Conservation (phyloP, 805 yeast species). For the Martiniozyma abietophila region DNA sequence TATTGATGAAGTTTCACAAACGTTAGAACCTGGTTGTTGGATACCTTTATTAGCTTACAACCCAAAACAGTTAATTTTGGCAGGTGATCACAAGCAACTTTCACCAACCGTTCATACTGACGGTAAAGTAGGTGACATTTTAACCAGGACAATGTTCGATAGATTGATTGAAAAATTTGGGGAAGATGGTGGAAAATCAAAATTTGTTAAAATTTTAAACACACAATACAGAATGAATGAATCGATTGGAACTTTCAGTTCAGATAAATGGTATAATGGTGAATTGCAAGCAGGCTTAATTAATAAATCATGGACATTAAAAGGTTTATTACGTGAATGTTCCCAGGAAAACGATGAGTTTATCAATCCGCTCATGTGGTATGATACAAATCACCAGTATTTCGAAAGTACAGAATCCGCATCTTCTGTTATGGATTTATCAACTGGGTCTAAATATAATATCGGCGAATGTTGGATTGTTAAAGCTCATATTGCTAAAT, state of each 20-base stretch:
- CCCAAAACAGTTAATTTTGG: constrained; percentile 56
- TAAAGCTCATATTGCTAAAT: constrained; percentile 40
- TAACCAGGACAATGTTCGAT: constrained; percentile 74
- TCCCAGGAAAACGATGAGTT: neutral
- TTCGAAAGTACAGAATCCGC: constrained; percentile 45
- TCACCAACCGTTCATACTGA: constrained; percentile 73
- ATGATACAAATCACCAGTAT: constrained; percentile 84
- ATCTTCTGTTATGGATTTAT: too few relatives aligned
- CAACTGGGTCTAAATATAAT: constrained; percentile 52
- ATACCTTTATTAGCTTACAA: constrained; percentile 73
- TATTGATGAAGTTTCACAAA: constrained; percentile 92
- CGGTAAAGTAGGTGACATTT: constrained; percentile 29
- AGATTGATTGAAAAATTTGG: constrained; percentile 46
- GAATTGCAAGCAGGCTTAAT: constrained; percentile 51
- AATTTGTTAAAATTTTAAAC: constrained; percentile 47
- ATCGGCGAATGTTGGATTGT: constrained; percentile 68
- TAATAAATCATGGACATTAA: constrained; percentile 42
- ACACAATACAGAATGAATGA: constrained; percentile 85
- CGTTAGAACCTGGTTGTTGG: constrained; percentile 95
- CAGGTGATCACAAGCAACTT: constrained; percentile 89
- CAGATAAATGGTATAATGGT: constrained; percentile 53
- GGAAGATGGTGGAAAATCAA: constrained; percentile 27
- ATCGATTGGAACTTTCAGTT: constrained; percentile 70
- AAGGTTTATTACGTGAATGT: constrained; percentile 34
- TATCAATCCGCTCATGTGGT: constrained; percentile 57